Evolutionary conservation across 2,329 filamentous ascomycete genomes (phyloP).

Genomic region (Pestalotiopsis fici): DNA sequence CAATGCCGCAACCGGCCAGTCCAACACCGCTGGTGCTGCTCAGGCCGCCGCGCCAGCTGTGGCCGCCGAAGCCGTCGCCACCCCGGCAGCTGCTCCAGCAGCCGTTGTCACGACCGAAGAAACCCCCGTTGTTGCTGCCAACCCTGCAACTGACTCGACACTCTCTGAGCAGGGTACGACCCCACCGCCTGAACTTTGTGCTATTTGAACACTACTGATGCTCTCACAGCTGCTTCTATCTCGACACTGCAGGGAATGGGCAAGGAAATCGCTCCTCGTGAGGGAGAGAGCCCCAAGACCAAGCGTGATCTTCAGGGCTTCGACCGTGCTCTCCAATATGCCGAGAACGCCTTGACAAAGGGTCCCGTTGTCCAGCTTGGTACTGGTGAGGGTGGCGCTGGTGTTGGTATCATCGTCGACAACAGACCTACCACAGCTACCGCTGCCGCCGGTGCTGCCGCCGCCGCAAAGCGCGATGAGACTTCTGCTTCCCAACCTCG

Average conservation of each 20-base stretch:
- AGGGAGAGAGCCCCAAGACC: slow-evolving; percentile 22
- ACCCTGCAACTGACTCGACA: slow-evolving; percentile 28
- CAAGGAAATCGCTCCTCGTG: slow-evolving; percentile 48
- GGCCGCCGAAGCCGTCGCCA: slow-evolving; percentile 14
- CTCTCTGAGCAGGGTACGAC: slow-evolving; percentile 36
- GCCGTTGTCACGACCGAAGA: slow-evolving; percentile 26
- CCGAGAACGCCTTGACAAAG: slow-evolving; percentile 38
- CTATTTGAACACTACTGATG: background rate
- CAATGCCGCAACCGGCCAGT: slow-evolving; percentile 6
- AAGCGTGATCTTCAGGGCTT: slow-evolving; percentile 41
- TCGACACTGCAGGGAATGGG: slow-evolving; percentile 47
- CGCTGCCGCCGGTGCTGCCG: slow-evolving; percentile 16
- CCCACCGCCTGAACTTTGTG: background rate
- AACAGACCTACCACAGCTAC: slow-evolving; percentile 26
- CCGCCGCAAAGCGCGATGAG: slow-evolving; percentile 22
- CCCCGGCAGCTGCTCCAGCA: slow-evolving; percentile 19
- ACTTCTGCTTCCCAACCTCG: slow-evolving; percentile 26
- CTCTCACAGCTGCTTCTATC: slow-evolving; percentile 37
- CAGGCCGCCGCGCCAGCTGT: slow-evolving; percentile 19
- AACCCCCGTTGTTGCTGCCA: slow-evolving; percentile 7
- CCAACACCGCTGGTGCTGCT: slow-evolving; percentile 18
- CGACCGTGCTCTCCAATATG: slow-evolving; percentile 39
- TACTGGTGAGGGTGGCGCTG: slow-evolving; percentile 38
- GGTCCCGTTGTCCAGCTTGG: slow-evolving; percentile 40
- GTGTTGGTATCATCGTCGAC: slow-evolving; percentile 40